These are phyloP conservation scores for Dothistroma pini DNA, from an alignment of 2,329 filamentous ascomycete genomes.

Conservation along the genomic window DNA sequence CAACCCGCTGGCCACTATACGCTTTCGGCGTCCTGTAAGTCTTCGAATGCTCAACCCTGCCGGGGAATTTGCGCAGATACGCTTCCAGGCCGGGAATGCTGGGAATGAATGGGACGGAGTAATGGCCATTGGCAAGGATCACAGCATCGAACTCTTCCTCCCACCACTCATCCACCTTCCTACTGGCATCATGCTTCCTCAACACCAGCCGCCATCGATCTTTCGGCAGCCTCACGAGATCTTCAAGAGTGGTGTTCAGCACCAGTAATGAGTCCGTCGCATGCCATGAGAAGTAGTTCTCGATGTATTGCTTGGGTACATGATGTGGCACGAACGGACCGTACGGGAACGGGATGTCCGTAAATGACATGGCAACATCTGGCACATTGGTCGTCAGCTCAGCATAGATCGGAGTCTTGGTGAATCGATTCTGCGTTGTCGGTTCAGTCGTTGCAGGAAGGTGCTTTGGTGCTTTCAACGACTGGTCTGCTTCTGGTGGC, in stretches of 20 bases:
- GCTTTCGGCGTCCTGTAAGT: slow-evolving; percentile 25
- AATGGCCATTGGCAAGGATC: slow-evolving; percentile 35
- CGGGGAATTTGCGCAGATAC: slow-evolving; percentile 54
- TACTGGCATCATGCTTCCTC: slow-evolving; percentile 44
- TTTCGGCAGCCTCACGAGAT: slow-evolving; percentile 39
- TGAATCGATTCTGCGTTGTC: slow-evolving; percentile 45
- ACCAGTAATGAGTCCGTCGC: slow-evolving; percentile 46
- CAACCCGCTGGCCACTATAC: slow-evolving; percentile 23
- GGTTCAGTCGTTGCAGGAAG: slow-evolving; percentile 43
- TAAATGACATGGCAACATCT: slow-evolving; percentile 55
- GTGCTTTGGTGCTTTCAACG: slow-evolving; percentile 43
- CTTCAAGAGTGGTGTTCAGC: slow-evolving; percentile 53
- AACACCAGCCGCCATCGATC: slow-evolving; percentile 49
- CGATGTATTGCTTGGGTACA: slow-evolving; percentile 54
- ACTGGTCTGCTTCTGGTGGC: slow-evolving; percentile 47
- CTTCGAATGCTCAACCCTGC: slow-evolving; percentile 45
- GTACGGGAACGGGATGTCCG: slow-evolving; percentile 52
- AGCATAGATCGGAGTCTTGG: slow-evolving; percentile 51
- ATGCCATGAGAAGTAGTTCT: slow-evolving; percentile 54
- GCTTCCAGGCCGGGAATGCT: slow-evolving; percentile 49
- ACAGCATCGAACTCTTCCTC: slow-evolving; percentile 47
- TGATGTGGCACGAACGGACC: slow-evolving; percentile 56
- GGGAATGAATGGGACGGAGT: slow-evolving; percentile 40
- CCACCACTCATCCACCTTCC: slow-evolving; percentile 53
- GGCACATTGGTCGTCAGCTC: slow-evolving; percentile 56